phyloP scores from a whole-genome alignment of 2,329 filamentous ascomycete genomes.

The Colletotrichum kahawae region DNA sequence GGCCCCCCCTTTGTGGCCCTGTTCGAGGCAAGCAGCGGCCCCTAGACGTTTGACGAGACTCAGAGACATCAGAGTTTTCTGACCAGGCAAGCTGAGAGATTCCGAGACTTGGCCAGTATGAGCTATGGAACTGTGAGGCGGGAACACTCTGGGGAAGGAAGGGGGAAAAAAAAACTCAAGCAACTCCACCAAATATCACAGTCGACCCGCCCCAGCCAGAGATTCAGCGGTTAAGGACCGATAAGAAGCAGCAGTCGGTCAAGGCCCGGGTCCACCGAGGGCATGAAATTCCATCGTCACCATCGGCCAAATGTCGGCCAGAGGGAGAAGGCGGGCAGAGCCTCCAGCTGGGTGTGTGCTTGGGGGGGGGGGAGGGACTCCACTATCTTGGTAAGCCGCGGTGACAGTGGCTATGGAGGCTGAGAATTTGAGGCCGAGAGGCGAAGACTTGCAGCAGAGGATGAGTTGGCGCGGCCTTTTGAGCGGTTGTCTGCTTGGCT shows the following conservation, averaged over 20 bases:
- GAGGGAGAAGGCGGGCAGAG: conserved; percentile 1
- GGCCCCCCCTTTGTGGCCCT: neutral
- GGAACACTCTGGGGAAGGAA: neutral
- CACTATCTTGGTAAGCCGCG: neutral
- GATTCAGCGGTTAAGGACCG: conserved; percentile 23
- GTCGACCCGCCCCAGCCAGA: conserved; percentile 9
- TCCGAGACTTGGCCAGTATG: conserved; percentile 3
- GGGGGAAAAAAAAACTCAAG: conserved; percentile 2
- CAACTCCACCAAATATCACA: conserved; percentile 10
- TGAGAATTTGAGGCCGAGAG: neutral
- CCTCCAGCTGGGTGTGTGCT: neutral
- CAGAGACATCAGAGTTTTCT: neutral
- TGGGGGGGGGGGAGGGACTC: neutral
- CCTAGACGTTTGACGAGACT: neutral
- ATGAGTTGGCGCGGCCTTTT: neutral
- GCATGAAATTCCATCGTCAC: conserved; percentile 19
- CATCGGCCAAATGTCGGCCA: conserved; percentile 23
- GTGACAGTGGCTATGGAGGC: neutral
- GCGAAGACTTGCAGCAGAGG: neutral
- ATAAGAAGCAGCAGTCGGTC: conserved; percentile 19
- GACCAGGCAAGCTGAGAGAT: neutral
- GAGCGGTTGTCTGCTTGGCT: neutral
- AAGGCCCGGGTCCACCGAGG: conserved; percentile 18
- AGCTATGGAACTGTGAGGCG: neutral
- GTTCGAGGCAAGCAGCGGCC: neutral